A percentile compares a stretch with the other conserved stretches of the same genome.
Conservation (phyloP, 2,329 filamentous ascomycete genomes). For the Alternaria sp. region DNA sequence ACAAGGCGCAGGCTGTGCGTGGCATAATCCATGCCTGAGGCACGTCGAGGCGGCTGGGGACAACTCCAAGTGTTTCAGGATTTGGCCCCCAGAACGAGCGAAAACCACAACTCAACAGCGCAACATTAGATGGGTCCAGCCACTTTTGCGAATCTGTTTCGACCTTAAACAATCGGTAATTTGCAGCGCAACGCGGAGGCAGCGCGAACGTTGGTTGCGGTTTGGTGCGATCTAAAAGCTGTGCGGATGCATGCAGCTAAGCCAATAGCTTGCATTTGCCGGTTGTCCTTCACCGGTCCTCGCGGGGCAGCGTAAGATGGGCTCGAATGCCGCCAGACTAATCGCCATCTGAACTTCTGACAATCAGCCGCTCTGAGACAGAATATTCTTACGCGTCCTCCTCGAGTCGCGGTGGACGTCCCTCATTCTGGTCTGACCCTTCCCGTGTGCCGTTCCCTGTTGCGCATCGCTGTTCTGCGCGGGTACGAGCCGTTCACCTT, state of each 20-base stretch:
- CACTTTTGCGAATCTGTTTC: slow-evolving; percentile 20
- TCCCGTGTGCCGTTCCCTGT: slow-evolving; percentile 33
- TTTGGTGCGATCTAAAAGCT: slow-evolving; percentile 44
- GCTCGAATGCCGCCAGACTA: slow-evolving; percentile 34
- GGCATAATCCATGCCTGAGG: slow-evolving; percentile 37
- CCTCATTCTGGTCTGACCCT: slow-evolving; percentile 34
- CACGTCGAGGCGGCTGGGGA: slow-evolving; percentile 22
- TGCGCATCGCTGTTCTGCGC: slow-evolving; percentile 30
- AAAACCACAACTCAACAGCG: slow-evolving; percentile 7
- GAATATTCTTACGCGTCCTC: slow-evolving; percentile 43
- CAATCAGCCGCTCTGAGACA: slow-evolving; percentile 41
- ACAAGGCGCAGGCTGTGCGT: slow-evolving; percentile 48
- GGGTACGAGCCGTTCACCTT: slow-evolving; percentile 32
- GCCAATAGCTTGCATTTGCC: slow-evolving; percentile 44
- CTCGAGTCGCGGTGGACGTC: slow-evolving; percentile 42
- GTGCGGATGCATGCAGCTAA: slow-evolving; percentile 45
- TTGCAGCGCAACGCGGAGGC: slow-evolving; percentile 24
- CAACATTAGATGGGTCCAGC: slow-evolving; percentile 16
- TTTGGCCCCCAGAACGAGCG: neutral
- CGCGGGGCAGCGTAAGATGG: slow-evolving; percentile 47
- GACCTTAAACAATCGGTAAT: slow-evolving; percentile 32
- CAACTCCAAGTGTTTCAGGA: slow-evolving; percentile 9
- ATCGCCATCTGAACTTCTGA: slow-evolving; percentile 35
- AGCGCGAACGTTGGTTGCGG: slow-evolving; percentile 34
- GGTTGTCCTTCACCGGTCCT: slow-evolving; percentile 47